These are phyloP conservation scores for Panicum hallii DNA, from an alignment of 202 grass and related monocot species.

Conservation along the genomic window DNA sequence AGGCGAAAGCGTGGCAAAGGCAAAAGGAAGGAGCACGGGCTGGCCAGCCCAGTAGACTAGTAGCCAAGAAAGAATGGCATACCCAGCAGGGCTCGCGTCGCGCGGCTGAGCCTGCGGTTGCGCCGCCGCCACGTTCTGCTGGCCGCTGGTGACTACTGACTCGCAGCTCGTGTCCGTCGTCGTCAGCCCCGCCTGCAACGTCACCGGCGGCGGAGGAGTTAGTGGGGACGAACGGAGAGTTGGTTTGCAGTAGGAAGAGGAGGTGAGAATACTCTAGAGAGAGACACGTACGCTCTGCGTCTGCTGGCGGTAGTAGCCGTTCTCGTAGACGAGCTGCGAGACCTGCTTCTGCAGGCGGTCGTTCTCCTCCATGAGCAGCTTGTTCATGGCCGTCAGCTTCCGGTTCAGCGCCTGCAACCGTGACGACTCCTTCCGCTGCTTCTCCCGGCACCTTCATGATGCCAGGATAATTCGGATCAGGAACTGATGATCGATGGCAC, in stretches of 20 bases:
- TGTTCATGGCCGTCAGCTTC: constrained; percentile 90
- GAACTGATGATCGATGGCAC: neutral
- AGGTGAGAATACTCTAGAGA: neutral
- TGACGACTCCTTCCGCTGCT: constrained; percentile 79
- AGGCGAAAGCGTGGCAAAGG: constrained; percentile 11
- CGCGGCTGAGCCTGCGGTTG: constrained; percentile 51
- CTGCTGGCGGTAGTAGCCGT: constrained; percentile 76
- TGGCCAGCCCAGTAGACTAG: neutral
- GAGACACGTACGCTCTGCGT: constrained; percentile 53
- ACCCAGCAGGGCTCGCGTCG: constrained; percentile 71
- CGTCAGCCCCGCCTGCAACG: constrained; percentile 61
- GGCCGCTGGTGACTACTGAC: constrained; percentile 75
- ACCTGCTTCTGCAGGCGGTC: constrained; percentile 92
- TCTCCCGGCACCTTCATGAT: constrained; percentile 64
- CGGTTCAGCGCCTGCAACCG: constrained; percentile 72
- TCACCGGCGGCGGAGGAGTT: neutral
- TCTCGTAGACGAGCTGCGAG: constrained; percentile 72
- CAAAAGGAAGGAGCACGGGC: neutral
- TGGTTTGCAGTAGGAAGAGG: neutral
- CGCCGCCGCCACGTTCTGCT: constrained; percentile 52
- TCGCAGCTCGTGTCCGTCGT: constrained; percentile 82
- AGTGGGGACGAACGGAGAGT: neutral
- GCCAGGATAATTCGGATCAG: neutral
- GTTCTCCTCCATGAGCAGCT: constrained; percentile 93
- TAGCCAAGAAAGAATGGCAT: constrained; percentile 24